These are phyloP conservation scores for Diddensiella transvaalensis DNA, from an alignment of 805 yeast species.

Conservation along the genomic window DNA sequence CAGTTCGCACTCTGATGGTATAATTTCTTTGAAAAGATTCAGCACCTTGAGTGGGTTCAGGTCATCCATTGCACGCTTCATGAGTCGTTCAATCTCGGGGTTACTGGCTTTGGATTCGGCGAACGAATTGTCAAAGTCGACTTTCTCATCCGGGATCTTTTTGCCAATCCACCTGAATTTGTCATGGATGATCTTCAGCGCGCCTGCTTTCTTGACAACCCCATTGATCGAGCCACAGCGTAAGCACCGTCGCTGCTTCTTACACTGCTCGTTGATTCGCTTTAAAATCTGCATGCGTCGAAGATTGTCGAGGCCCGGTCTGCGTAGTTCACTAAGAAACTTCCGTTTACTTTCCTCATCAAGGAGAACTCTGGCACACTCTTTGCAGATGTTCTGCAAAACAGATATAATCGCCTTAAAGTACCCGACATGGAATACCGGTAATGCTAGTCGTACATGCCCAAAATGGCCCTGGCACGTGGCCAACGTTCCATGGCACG, in stretches of 20 bases:
- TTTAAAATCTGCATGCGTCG: conserved; percentile 87
- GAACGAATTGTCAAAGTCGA: conserved; percentile 83
- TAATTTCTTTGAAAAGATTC: conserved; percentile 79
- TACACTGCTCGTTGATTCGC: conserved; percentile 84
- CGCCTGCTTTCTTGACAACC: conserved; percentile 96
- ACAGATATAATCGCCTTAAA: conserved; percentile 88
- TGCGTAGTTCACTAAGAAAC: conserved; percentile 72
- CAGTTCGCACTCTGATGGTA: conserved; percentile 86
- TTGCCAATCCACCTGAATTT: conserved; percentile 95
- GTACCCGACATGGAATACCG: conserved; percentile 97
- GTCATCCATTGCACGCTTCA: conserved; percentile 86
- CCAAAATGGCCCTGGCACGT: conserved; percentile 99
- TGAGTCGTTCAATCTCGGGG: conserved; percentile 86
- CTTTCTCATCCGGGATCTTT: conserved; percentile 78
- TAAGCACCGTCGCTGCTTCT: conserved; percentile 88
- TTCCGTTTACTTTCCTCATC: conserved; percentile 68
- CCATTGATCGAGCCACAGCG: conserved; percentile 89
- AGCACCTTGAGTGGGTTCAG: conserved; percentile 87
- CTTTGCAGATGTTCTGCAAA: conserved; percentile 86
- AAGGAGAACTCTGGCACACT: conserved; percentile 73
- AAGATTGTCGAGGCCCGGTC: conserved; percentile 85
- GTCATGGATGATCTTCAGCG: conserved; percentile 92
- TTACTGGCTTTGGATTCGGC: conserved; percentile 66
- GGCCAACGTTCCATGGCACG: conserved; percentile 89
- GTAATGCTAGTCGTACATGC: conserved; percentile 85